A percentile compares a stretch with the other conserved stretches of the same genome.
phyloP scores from a whole-genome alignment of 2,329 filamentous ascomycete species.

The Mariannaea sp. region DNA sequence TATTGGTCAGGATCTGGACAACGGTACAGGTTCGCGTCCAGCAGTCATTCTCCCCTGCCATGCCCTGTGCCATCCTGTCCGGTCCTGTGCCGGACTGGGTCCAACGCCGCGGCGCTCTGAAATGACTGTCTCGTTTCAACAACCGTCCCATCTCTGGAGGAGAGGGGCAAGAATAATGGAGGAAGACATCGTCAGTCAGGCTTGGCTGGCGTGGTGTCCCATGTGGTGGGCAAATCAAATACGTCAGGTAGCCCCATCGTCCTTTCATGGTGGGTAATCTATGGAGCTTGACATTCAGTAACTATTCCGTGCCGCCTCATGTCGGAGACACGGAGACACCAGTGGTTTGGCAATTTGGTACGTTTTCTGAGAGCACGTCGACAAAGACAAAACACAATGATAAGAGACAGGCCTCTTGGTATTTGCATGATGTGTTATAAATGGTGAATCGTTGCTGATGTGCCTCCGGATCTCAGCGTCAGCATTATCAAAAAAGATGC shows the following conservation, averaged over 20 bases:
- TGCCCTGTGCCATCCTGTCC: background rate
- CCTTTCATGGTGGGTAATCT: constrained; percentile 6
- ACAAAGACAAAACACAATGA: no score
- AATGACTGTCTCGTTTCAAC: constrained; percentile 17
- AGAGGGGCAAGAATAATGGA: constrained; percentile 13
- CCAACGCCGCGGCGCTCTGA: constrained; percentile 4
- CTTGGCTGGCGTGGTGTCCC: constrained; percentile 29
- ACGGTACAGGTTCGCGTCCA: constrained; percentile 2
- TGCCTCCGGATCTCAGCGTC: no score
- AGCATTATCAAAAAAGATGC: no score
- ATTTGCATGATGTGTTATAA: no score
- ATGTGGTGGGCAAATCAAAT: constrained; percentile 27
- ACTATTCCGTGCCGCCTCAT: constrained; percentile 34
- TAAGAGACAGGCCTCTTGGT: no score
- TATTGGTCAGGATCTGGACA: constrained; percentile 4
- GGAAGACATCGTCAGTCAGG: constrained; percentile 12
- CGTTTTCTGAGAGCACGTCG: no score
- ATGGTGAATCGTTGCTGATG: no score
- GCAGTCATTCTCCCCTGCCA: background rate
- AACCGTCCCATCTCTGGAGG: constrained; percentile 20
- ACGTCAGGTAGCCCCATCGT: constrained; percentile 24
- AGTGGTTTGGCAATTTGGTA: background rate
- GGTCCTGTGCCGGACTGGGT: constrained; percentile 4
- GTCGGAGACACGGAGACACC: constrained; percentile 25
- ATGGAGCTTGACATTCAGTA: constrained; percentile 19